phyloP scores from a whole-genome alignment of 768 basidiomycete species.

The Russula dissimulans region DNA sequence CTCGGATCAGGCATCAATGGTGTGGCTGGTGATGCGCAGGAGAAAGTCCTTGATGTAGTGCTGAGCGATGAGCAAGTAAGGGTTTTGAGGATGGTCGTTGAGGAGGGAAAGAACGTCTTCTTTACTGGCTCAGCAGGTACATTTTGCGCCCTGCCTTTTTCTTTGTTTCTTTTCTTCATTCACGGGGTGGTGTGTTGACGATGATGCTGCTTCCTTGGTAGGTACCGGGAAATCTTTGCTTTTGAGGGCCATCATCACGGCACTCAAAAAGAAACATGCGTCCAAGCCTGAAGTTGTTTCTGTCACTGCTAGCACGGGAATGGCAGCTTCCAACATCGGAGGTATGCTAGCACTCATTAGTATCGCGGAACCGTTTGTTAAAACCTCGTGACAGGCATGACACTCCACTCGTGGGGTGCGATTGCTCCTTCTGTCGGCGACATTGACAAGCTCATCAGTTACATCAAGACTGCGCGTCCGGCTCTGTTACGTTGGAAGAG shows the following conservation, averaged over 20 bases:
- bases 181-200: neutral
- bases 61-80: slow-evolving; percentile 47
- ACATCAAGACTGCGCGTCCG: slow-evolving; percentile 44
- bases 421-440: slow-evolving; percentile 42
- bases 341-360: slow-evolving; percentile 26
- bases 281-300: slow-evolving; percentile 38
- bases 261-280: slow-evolving; percentile 39
- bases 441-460: slow-evolving; percentile 39
- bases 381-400: slow-evolving; percentile 36
- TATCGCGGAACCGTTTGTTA: slow-evolving; percentile 15
- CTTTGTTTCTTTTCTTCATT: neutral
- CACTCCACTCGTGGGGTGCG: slow-evolving; percentile 54
- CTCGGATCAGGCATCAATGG: slow-evolving; percentile 16
- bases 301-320: slow-evolving; percentile 52
- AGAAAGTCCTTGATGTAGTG: slow-evolving; percentile 28
- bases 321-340: slow-evolving; percentile 65
- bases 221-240: slow-evolving; percentile 60
- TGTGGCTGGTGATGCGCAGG: slow-evolving; percentile 12
- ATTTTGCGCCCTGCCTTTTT: slow-evolving; percentile 8
- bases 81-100: slow-evolving; percentile 44
- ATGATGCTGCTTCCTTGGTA: slow-evolving; percentile 18
- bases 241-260: slow-evolving; percentile 45
- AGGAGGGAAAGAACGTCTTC: slow-evolving; percentile 51
- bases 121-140: slow-evolving; percentile 63
- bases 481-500: slow-evolving; percentile 48